phyloP scores from a whole-genome alignment of 371 early-diverging fungal species.

The Rhizomucor miehei region DNA sequence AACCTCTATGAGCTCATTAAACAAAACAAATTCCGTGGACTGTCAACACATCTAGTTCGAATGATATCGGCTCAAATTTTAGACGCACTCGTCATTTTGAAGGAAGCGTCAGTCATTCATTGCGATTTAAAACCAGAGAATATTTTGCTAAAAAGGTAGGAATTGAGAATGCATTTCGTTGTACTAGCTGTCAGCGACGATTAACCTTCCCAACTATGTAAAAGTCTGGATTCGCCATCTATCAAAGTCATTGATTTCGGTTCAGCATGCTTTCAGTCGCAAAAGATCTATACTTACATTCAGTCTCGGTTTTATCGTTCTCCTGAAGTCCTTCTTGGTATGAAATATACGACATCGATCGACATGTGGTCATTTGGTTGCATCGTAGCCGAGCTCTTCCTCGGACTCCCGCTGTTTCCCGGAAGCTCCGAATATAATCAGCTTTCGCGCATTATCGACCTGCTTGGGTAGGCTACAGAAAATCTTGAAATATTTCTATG shows the following conservation, averaged over 20 bases:
- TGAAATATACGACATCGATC: constrained; percentile 85
- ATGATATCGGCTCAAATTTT: constrained; percentile 89
- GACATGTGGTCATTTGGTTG: constrained; percentile 99
- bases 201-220: too few relatives aligned
- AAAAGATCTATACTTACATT: constrained; percentile 94
- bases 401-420: constrained; percentile 93
- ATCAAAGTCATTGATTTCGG: constrained; percentile 99
- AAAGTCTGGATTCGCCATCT: constrained; percentile 72
- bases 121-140: constrained; percentile 99
- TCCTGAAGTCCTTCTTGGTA: constrained; percentile 94
- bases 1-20: constrained; percentile 98
- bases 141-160: constrained; percentile 81
- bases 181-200: too few relatives aligned
- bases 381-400: constrained; percentile 90
- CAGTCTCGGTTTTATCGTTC: constrained; percentile 97
- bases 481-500: constrained; percentile 1
- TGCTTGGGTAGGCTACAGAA: constrained; percentile 83
- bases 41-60: constrained; percentile 85
- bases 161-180: too few relatives aligned
- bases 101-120: constrained; percentile 88
- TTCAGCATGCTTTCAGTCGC: constrained; percentile 89
- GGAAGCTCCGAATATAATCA: constrained; percentile 97
- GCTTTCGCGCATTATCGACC: constrained; percentile 86
- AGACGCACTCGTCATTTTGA: constrained; percentile 78
- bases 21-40: constrained; percentile 93